Percentiles rank a stretch among this genome's conserved stretches.
These are phyloP conservation scores for Mucor lusitanicus DNA, from an alignment of 371 early-diverging fungal species.

Conservation along the genomic window DNA sequence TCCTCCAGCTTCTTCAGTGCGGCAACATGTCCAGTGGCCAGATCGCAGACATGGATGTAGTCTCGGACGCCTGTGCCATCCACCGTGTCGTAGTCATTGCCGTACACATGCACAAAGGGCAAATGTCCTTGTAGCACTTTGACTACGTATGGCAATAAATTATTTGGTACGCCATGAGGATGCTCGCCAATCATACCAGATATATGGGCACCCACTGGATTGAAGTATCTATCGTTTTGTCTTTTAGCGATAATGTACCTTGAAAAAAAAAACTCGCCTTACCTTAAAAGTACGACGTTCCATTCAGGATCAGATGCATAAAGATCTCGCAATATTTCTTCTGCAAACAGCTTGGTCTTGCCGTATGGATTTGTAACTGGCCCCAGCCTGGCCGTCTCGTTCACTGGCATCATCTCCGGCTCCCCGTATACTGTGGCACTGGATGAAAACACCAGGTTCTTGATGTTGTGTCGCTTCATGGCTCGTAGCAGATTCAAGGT, in stretches of 20 bases:
- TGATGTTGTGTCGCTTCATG: conserved; percentile 66
- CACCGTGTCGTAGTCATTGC: conserved; percentile 80
- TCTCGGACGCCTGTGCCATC: conserved; percentile 95
- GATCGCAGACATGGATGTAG: conserved; percentile 88
- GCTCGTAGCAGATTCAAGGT: conserved; percentile 72
- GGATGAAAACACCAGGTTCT: conserved; percentile 84
- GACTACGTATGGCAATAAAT: conserved; percentile 86
- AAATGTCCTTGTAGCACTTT: conserved; percentile 80
- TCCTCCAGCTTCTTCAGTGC: conserved; percentile 71
- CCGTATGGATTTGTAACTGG: conserved; percentile 86
- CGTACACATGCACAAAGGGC: conserved; percentile 76
- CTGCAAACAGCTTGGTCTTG: conserved; percentile 82
- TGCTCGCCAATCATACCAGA: conserved; percentile 90
- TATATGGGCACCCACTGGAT: conserved; percentile 89
- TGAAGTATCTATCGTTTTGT: conserved; percentile 69
- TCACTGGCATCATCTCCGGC: conserved; percentile 57
- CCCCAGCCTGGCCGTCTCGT: conserved; percentile 64
- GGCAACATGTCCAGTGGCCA: conserved; percentile 83
- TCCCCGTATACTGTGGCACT: conserved; percentile 86
- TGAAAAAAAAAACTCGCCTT: neutral
- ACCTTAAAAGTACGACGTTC: conserved; percentile 72
- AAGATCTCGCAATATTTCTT: conserved; percentile 76
- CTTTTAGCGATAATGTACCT: neutral
- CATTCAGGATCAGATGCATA: conserved; percentile 58
- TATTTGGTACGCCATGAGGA: conserved; percentile 83